A percentile compares a stretch with the other conserved stretches of the same genome.
Conservation (phyloP, 768 basidiomycete genomes). For the Pholiota conissans region DNA sequence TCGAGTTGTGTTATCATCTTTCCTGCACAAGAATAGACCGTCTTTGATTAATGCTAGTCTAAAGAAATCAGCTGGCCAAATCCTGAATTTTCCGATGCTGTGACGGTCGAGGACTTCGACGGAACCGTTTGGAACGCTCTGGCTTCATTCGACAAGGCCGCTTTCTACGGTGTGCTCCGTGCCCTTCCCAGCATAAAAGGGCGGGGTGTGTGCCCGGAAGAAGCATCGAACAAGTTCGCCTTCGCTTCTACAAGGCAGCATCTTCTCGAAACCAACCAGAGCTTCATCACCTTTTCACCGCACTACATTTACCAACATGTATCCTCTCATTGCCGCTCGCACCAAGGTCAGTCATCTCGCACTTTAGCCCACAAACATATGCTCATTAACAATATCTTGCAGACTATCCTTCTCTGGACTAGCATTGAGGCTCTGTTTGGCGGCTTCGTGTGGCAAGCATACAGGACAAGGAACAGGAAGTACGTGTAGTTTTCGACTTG, state of each 20-base stretch:
- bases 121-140: slow-evolving; percentile 6
- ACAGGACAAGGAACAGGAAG: slow-evolving; percentile 21
- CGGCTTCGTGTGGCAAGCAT: slow-evolving; percentile 28
- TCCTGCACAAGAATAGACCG: background rate
- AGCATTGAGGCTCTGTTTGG: slow-evolving; percentile 31
- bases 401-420: slow-evolving; percentile 37
- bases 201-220: no score
- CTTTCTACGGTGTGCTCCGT: background rate
- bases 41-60: background rate
- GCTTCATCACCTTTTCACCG: background rate
- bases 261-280: background rate
- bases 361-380: background rate
- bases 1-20: background rate
- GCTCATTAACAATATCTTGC: background rate
- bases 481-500: slow-evolving; percentile 8
- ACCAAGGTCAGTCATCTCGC: slow-evolving; percentile 19
- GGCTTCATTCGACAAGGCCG: background rate
- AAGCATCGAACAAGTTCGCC: background rate
- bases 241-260: background rate
- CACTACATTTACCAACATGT: slow-evolving; percentile 14
- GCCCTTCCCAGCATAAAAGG: slow-evolving; percentile 1
- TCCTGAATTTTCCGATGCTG: background rate
- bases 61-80: background rate
- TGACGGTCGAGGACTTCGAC: background rate
- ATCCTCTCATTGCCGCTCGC: slow-evolving; percentile 24